Evolutionary conservation across 768 basidiomycete species (phyloP).

Genomic region (Daedalea quercina): DNA sequence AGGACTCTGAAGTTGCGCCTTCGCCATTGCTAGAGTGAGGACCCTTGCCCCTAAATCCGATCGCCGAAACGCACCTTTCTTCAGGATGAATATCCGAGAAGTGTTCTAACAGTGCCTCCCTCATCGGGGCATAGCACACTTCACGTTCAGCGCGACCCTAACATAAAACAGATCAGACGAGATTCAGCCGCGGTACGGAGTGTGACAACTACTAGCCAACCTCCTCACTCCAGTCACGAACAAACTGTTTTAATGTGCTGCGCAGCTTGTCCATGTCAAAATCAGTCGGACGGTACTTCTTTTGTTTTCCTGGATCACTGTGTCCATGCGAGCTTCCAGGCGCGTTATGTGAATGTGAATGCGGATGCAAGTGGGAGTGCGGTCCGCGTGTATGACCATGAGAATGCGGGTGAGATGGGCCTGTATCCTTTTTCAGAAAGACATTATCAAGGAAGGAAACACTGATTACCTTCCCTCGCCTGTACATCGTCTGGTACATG

Average conservation of each 20-base stretch:
- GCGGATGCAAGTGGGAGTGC: conserved; percentile 14
- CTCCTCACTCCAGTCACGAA: conserved; percentile 88
- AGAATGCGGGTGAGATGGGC: conserved; percentile 17
- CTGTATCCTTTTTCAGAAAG: conserved; percentile 6
- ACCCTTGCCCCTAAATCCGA: too few relatives aligned
- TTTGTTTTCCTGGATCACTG: conserved; percentile 19
- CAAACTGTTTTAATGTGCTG: conserved; percentile 89
- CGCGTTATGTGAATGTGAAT: conserved; percentile 30
- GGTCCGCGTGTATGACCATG: conserved; percentile 27
- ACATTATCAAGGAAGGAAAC: not conserved
- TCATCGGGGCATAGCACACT: conserved; percentile 74
- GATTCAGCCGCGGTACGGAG: not conserved
- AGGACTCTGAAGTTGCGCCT: conserved; percentile 64
- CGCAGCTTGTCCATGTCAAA: conserved; percentile 87
- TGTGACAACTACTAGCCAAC: conserved; percentile 29
- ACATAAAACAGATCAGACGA: not conserved
- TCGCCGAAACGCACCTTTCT: conserved; percentile 51
- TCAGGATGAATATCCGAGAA: conserved; percentile 50
- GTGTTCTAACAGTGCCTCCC: conserved; percentile 59
- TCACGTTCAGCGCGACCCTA: conserved; percentile 78
- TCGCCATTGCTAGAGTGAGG: too few relatives aligned
- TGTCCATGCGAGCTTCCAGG: conserved; percentile 19
- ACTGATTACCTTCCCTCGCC: not conserved
- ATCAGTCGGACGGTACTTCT: conserved; percentile 46
- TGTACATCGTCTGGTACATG: not conserved